phyloP scores from a whole-genome alignment of 495 filamentous ascomycete genomes.

The Aspergillus sclerotiicarbonarius region DNA sequence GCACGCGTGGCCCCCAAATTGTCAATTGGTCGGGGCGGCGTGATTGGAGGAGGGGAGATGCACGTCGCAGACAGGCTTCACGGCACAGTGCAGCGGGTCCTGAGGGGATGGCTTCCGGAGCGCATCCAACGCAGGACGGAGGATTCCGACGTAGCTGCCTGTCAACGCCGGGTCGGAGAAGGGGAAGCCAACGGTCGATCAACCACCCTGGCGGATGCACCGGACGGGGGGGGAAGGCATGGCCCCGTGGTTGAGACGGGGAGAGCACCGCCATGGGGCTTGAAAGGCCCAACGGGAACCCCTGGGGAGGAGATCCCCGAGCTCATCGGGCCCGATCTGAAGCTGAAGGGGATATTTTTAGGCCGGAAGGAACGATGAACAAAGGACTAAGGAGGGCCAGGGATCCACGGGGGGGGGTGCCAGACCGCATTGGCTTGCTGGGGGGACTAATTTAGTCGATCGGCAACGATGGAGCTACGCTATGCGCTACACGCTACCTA shows the following conservation, averaged over 20 bases:
- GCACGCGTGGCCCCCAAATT: slow-evolving; percentile 2
- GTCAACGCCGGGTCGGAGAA: background rate
- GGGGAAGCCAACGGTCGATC: background rate
- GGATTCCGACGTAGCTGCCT: background rate
- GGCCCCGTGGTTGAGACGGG: background rate
- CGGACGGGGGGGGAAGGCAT: background rate
- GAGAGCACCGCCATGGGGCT: background rate
- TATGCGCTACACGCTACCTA: too few species aligned
- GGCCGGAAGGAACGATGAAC: background rate
- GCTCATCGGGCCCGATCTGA: background rate
- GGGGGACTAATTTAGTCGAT: background rate
- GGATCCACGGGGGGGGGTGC: background rate
- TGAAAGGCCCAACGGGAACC: too few species aligned
- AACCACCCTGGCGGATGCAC: background rate
- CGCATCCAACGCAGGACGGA: background rate
- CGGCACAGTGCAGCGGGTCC: slow-evolving; percentile 3
- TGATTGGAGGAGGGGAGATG: slow-evolving; percentile 4
- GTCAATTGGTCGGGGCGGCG: slow-evolving; percentile 1
- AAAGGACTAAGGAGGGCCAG: background rate
- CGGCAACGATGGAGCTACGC: background rate
- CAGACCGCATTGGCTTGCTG: too few species aligned
- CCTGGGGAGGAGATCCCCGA: background rate
- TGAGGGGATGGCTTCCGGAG: background rate
- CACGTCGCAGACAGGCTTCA: slow-evolving; percentile 3
- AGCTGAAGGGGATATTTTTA: background rate